Evolutionary conservation across 768 basidiomycete species (phyloP).

Genomic region (Mycena polygramma): DNA sequence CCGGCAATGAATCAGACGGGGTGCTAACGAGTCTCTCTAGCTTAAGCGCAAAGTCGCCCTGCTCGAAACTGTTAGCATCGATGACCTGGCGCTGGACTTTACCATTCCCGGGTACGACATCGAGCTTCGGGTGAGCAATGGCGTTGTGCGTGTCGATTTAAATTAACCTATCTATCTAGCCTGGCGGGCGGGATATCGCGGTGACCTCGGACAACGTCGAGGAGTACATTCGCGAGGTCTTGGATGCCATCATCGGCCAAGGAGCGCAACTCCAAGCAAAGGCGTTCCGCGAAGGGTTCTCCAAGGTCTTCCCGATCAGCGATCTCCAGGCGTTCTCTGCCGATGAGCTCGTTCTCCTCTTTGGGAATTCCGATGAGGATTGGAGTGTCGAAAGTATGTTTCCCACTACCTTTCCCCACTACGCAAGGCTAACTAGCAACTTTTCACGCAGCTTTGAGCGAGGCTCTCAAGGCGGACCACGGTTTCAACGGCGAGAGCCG

Average conservation of each 20-base stretch:
- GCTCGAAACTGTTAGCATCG: constrained; percentile 76
- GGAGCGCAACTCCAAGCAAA: constrained; percentile 85
- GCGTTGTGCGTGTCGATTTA: neutral
- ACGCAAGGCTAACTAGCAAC: constrained; percentile 29
- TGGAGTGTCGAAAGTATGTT: constrained; percentile 92
- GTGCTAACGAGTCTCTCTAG: constrained; percentile 43
- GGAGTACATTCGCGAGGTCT: constrained; percentile 88
- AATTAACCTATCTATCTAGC: constrained; percentile 55
- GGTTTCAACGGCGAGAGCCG: constrained; percentile 97
- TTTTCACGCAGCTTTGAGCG: constrained; percentile 76
- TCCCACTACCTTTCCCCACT: constrained; percentile 6
- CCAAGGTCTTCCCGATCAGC: constrained; percentile 93
- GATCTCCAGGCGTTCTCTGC: constrained; percentile 94
- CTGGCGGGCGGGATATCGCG: constrained; percentile 80
- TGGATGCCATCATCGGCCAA: constrained; percentile 89
- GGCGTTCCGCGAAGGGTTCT: constrained; percentile 95
- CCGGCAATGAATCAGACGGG: neutral
- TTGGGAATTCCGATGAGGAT: constrained; percentile 98
- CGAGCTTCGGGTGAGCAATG: constrained; percentile 80
- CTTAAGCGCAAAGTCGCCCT: constrained; percentile 68
- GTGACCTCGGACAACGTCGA: constrained; percentile 92
- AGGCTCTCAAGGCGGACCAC: constrained; percentile 96
- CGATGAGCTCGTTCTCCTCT: constrained; percentile 95
- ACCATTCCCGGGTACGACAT: constrained; percentile 97
- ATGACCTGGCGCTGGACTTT: constrained; percentile 95